Percentiles rank a stretch among this genome's conserved stretches.
Conservation (phyloP, 805 yeast genomes). For the Cyberlindnera euphorbiae region DNA sequence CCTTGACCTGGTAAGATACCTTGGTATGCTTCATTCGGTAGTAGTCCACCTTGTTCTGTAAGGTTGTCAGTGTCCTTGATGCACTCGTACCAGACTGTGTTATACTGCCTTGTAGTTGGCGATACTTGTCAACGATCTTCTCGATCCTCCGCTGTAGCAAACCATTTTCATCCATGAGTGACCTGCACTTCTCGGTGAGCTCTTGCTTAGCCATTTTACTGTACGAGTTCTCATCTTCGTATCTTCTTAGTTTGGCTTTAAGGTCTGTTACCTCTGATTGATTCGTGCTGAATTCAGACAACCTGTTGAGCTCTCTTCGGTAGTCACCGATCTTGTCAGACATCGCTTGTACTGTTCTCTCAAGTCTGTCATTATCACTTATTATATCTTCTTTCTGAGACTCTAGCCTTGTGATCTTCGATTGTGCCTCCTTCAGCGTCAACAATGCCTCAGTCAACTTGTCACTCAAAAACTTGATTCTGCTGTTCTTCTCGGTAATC, state of each 20-base stretch:
- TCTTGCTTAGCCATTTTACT: slow-evolving; percentile 31
- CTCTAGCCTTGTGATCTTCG: slow-evolving; percentile 28
- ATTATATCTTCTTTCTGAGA: slow-evolving; percentile 27
- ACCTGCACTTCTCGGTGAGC: slow-evolving; percentile 24
- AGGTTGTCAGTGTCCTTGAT: slow-evolving; percentile 2
- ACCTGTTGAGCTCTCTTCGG: slow-evolving; percentile 19
- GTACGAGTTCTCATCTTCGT: slow-evolving; percentile 22
- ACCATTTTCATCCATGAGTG: slow-evolving; percentile 24
- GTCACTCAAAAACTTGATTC: slow-evolving; percentile 21
- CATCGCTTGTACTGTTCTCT: slow-evolving; percentile 26
- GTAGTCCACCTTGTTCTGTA: slow-evolving; percentile 39
- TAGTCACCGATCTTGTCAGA: slow-evolving; percentile 29
- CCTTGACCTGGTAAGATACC: slow-evolving; percentile 31
- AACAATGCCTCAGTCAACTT: slow-evolving; percentile 22
- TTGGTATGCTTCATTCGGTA: slow-evolving; percentile 46
- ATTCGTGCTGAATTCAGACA: slow-evolving; percentile 8
- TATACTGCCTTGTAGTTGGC: slow-evolving; percentile 25
- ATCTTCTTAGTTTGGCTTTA: slow-evolving; percentile 13
- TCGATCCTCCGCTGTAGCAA: slow-evolving; percentile 30
- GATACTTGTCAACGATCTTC: slow-evolving; percentile 23
- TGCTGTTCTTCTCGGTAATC: slow-evolving; percentile 22
- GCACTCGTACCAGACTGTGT: slow-evolving; percentile 15
- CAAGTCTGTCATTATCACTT: slow-evolving; percentile 31
- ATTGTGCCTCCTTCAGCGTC: slow-evolving; percentile 29
- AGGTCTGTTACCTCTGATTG: slow-evolving; percentile 12